Conservation (phyloP, 2,329 filamentous ascomycete genomes). For the Mycosphaerella sp. region DNA sequence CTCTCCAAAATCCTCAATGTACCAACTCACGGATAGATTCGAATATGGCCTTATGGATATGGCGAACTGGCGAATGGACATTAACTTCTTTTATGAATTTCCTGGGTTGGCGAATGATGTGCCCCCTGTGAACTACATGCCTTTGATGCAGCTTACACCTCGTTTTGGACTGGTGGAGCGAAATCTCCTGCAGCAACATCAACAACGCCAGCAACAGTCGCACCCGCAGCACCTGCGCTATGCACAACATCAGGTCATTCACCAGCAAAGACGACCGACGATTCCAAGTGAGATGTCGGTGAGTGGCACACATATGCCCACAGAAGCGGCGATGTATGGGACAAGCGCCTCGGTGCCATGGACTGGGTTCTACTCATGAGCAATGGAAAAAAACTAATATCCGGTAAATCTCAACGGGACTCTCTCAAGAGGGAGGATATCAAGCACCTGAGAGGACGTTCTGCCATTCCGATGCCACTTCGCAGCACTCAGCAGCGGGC, state of each 20-base stretch:
- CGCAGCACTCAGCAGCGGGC: too few species aligned
- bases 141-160: constrained; percentile 15
- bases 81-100: constrained; percentile 22
- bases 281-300: constrained; percentile 2
- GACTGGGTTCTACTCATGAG: constrained; percentile 5
- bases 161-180: constrained; percentile 14
- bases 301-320: neutral
- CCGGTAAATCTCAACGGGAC: too few species aligned
- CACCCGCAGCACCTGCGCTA: neutral
- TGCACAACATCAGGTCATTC: neutral
- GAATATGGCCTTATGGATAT: constrained; percentile 20
- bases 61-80: constrained; percentile 21
- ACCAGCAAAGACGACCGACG: constrained; percentile 11
- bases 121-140: constrained; percentile 21
- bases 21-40: constrained; percentile 17
- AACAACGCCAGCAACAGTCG: neutral
- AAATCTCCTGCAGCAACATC: neutral
- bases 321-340: constrained; percentile 1
- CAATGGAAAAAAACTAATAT: neutral
- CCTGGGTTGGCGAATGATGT: constrained; percentile 19
- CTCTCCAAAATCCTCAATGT: constrained; percentile 13
- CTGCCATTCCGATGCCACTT: too few species aligned
- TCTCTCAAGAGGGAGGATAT: too few species aligned
- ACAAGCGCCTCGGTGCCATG: constrained; percentile 1
- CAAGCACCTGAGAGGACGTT: too few species aligned